Conservation (phyloP, 2,329 filamentous ascomycete genomes). For the Fusarium decemcellulare region DNA sequence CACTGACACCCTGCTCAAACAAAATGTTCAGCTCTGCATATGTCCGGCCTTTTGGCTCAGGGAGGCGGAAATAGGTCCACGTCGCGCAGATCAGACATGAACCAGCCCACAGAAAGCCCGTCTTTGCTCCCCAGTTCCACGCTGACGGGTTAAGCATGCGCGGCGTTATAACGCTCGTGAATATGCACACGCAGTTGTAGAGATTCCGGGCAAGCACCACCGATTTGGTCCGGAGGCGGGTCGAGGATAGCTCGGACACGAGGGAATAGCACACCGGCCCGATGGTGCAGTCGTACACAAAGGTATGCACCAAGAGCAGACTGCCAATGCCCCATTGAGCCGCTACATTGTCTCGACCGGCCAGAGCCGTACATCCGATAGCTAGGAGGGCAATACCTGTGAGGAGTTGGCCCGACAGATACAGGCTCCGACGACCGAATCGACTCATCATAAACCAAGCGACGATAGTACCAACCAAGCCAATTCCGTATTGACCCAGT, state of each 20-base stretch:
- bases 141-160: slow-evolving; percentile 44
- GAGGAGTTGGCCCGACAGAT: slow-evolving; percentile 48
- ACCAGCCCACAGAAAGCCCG: slow-evolving; percentile 42
- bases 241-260: slow-evolving; percentile 52
- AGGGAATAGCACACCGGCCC: slow-evolving; percentile 81
- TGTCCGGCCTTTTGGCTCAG: slow-evolving; percentile 44
- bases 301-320: slow-evolving; percentile 57
- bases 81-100: slow-evolving; percentile 25
- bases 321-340: slow-evolving; percentile 62
- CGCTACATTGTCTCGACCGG: slow-evolving; percentile 46
- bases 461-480: slow-evolving; percentile 55
- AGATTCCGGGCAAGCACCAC: slow-evolving; percentile 47
- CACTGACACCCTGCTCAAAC: slow-evolving; percentile 19
- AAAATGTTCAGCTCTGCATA: slow-evolving; percentile 45
- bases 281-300: slow-evolving; percentile 54
- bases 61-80: slow-evolving; percentile 45
- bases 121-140: slow-evolving; percentile 42
- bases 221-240: slow-evolving; percentile 52
- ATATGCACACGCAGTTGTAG: slow-evolving; percentile 44
- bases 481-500: slow-evolving; percentile 56
- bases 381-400: neutral
- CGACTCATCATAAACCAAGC: slow-evolving; percentile 56
- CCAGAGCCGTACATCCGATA: neutral
- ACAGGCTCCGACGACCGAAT: slow-evolving; percentile 57
- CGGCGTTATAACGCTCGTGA: slow-evolving; percentile 33